A percentile compares a stretch with the other conserved stretches of the same genome.
Conservation (phyloP, 257 asterid species). For the Asclepias syriaca region DNA sequence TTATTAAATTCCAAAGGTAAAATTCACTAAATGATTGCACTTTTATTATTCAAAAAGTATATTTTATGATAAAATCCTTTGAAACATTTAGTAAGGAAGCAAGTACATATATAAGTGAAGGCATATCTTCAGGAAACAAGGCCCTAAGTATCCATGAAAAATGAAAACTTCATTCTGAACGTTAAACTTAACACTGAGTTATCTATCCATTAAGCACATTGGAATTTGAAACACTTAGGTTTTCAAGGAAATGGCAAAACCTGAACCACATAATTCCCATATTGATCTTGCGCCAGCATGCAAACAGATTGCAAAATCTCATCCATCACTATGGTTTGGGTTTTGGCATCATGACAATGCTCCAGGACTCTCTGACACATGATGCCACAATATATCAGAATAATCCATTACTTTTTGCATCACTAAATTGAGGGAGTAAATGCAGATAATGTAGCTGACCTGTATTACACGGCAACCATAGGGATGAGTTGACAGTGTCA, state of each 20-base stretch:
- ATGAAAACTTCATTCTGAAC: background rate
- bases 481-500: conserved; percentile 70
- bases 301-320: conserved; percentile 60
- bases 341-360: conserved; percentile 53
- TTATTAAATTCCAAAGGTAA: background rate
- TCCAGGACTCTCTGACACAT: conserved; percentile 66
- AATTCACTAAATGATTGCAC: background rate
- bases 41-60: background rate
- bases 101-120: background rate
- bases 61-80: background rate
- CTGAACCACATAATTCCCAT: conserved; percentile 85
- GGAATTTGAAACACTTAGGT: background rate
- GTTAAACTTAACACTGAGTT: too few relatives aligned
- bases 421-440: background rate
- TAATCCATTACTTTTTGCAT: conserved; percentile 4
- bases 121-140: background rate
- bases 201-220: background rate
- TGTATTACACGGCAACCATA: conserved; percentile 90
- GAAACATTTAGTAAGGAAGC: background rate
- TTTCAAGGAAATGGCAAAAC: conserved; percentile 28
- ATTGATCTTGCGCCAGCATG: conserved; percentile 80
- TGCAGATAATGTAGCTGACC: conserved; percentile 28
- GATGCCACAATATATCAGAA: conserved; percentile 21
- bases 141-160: background rate
- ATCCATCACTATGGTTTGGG: conserved; percentile 63